phyloP scores from a whole-genome alignment of 768 basidiomycete species.

The Termitomyces sp. region DNA sequence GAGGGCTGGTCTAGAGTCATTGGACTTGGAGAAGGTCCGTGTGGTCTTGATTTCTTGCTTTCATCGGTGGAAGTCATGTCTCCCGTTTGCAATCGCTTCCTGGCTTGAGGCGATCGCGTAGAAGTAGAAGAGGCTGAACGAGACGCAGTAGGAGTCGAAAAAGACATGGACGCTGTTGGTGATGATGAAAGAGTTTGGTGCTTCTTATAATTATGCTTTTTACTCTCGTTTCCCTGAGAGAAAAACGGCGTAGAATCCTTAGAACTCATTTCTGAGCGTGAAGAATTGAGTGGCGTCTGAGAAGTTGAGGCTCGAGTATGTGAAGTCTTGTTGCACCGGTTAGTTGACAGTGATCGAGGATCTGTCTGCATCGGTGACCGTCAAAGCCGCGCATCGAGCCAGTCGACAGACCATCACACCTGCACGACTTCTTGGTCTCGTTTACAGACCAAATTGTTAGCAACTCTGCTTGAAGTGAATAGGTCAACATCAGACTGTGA shows the following conservation, averaged over 20 bases:
- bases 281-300: not conserved
- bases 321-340: not conserved
- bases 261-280: not conserved
- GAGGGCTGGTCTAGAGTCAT: not conserved
- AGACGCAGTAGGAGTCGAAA: not conserved
- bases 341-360: not conserved
- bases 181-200: not conserved
- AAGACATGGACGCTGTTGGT: not conserved
- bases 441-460: not conserved
- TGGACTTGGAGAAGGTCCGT: not conserved
- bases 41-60: not conserved
- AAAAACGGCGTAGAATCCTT: not conserved
- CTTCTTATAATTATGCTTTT: not conserved
- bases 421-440: not conserved
- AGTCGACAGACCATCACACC: conserved; percentile 3
- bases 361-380: not conserved
- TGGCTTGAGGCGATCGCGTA: not conserved
- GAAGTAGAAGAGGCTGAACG: not conserved
- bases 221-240: not conserved
- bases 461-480: not conserved
- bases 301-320: not conserved
- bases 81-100: not conserved
- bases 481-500: not conserved
- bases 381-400: not conserved
- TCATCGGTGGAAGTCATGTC: not conserved